These are phyloP conservation scores for Pyrenophora teres DNA, from an alignment of 2,329 filamentous ascomycete species.

Conservation along the genomic window DNA sequence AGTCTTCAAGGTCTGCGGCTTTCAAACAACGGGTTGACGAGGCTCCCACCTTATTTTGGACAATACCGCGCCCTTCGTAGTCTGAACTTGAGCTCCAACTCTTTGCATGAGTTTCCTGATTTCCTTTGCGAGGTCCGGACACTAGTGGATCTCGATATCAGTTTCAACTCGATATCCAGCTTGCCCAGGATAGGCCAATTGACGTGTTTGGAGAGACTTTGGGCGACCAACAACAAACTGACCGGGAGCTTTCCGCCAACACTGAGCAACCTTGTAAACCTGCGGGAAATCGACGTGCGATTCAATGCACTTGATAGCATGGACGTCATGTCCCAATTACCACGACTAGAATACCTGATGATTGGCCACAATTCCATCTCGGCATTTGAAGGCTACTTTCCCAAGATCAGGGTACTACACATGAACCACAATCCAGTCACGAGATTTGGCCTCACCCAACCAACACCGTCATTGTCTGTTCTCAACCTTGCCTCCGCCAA, in stretches of 20 bases:
- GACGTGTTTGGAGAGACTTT: conserved; percentile 80
- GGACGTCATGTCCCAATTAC: conserved; percentile 81
- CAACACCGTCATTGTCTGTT: conserved; percentile 79
- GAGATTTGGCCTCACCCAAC: conserved; percentile 79
- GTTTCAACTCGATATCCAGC: conserved; percentile 86
- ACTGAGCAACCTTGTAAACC: conserved; percentile 72
- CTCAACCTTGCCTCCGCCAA: conserved; percentile 92
- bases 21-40: conserved; percentile 86
- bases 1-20: conserved; percentile 87
- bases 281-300: conserved; percentile 91
- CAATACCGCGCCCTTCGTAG: conserved; percentile 78
- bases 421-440: conserved; percentile 96
- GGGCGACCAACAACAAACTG: conserved; percentile 94
- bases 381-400: conserved; percentile 86
- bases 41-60: conserved; percentile 80
- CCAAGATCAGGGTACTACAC: conserved; percentile 79
- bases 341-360: conserved; percentile 83
- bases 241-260: conserved; percentile 73
- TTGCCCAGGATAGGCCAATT: conserved; percentile 82
- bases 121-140: conserved; percentile 83
- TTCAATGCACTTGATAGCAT: conserved; percentile 91
- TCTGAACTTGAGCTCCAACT: conserved; percentile 93
- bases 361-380: conserved; percentile 93
- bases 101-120: conserved; percentile 79
- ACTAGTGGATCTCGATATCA: conserved; percentile 90